Conservation (phyloP, 2,329 filamentous ascomycete species). For the Fusarium hostae region DNA sequence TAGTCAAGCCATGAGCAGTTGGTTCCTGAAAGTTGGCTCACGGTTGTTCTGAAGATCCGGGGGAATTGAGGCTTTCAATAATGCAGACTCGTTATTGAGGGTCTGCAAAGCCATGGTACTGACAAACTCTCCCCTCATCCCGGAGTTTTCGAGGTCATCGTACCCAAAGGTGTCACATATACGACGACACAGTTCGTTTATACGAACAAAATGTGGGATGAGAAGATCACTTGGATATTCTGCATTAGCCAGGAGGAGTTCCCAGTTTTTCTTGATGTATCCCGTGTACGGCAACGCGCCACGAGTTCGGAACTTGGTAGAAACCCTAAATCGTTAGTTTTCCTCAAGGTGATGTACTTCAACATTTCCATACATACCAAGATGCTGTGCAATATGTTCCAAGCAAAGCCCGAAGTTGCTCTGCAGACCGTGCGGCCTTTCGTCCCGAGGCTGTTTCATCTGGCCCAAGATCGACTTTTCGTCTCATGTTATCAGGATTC, state of each 20-base stretch:
- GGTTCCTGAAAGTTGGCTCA: background rate
- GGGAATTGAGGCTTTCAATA: background rate
- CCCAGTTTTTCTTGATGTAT: slow-evolving; percentile 14
- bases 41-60: background rate
- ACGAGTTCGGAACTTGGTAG: slow-evolving; percentile 13
- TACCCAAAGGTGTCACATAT: slow-evolving; percentile 17
- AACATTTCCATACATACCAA: background rate
- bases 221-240: background rate
- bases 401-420: slow-evolving; percentile 11
- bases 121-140: slow-evolving; percentile 3
- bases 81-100: background rate
- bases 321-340: background rate
- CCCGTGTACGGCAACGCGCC: slow-evolving; percentile 4
- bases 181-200: slow-evolving; percentile 1
- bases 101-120: slow-evolving; percentile 18
- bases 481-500: slow-evolving; percentile 9
- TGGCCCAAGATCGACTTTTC: slow-evolving; percentile 14
- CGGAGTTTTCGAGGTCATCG: slow-evolving; percentile 10
- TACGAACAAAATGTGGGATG: background rate
- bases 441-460: slow-evolving; percentile 6
- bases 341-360: rapidly evolving
- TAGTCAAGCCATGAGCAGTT: rapidly evolving
- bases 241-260: background rate
- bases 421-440: background rate
- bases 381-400: slow-evolving; percentile 15